phyloP scores from a whole-genome alignment of 73 alveolate species.

The Diophrys sp. region DNA sequence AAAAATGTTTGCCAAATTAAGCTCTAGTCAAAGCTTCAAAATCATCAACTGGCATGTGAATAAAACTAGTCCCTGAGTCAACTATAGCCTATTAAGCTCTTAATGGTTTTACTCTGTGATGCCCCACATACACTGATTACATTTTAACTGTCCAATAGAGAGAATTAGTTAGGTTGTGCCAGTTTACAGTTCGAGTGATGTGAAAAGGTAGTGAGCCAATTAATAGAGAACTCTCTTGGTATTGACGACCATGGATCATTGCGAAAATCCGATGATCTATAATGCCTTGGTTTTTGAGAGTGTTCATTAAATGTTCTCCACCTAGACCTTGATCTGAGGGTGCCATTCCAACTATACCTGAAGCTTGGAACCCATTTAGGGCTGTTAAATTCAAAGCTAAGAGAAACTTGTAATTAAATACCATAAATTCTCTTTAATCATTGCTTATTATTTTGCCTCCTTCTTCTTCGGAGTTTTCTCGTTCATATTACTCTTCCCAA shows the following conservation, averaged over 20 bases:
- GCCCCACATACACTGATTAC: background rate
- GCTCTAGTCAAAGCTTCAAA: background rate
- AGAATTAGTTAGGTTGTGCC: conserved; percentile 4
- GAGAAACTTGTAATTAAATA: conserved; percentile 5
- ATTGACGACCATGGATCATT: background rate
- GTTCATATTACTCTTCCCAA: no score
- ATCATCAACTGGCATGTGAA: background rate
- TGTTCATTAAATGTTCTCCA: conserved; percentile 3
- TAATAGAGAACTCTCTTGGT: no score
- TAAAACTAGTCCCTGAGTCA: background rate
- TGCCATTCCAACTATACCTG: conserved; percentile 19
- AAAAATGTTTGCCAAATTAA: background rate
- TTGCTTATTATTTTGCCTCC: no score
- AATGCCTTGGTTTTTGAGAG: background rate
- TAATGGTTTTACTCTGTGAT: background rate
- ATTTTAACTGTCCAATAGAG: conserved; percentile 14
- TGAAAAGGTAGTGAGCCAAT: background rate
- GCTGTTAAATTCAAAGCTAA: background rate
- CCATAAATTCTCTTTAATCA: background rate
- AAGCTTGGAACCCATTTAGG: conserved; percentile 21
- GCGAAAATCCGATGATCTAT: background rate
- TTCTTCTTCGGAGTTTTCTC: background rate
- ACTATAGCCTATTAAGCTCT: background rate
- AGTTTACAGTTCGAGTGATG: background rate
- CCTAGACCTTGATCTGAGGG: conserved; percentile 8